A percentile compares a stretch with the other conserved stretches of the same genome.
phyloP scores from a whole-genome alignment of 805 yeast genomes.

The Saturnispora serradocipensis region DNA sequence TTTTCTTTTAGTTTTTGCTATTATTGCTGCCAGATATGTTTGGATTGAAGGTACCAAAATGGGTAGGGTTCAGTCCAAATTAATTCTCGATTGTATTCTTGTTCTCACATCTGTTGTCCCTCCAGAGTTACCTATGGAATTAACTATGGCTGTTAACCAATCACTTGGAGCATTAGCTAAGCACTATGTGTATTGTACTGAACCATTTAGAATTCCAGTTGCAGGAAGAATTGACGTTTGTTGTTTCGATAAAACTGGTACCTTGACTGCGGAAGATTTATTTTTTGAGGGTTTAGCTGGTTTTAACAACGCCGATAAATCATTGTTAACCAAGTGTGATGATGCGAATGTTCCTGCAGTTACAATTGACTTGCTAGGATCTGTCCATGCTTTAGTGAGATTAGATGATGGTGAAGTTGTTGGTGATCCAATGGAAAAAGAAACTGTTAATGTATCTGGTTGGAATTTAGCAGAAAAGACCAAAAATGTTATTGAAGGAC shows the following conservation, averaged over 20 bases:
- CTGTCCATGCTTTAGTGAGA: constrained; percentile 92
- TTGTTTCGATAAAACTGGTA: constrained; percentile 98
- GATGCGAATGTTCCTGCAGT: constrained; percentile 54
- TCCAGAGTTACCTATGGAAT: constrained; percentile 98
- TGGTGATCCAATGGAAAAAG: constrained; percentile 99
- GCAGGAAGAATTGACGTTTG: constrained; percentile 98
- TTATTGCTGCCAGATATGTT: constrained; percentile 94
- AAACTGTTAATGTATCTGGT: constrained; percentile 77
- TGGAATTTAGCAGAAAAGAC: constrained; percentile 65
- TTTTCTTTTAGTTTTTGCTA: constrained; percentile 82
- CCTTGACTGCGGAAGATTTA: constrained; percentile 92
- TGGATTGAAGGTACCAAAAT: constrained; percentile 95
- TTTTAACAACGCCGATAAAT: constrained; percentile 41
- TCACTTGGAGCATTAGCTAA: constrained; percentile 84
- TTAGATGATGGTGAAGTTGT: constrained; percentile 95
- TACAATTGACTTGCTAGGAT: constrained; percentile 70
- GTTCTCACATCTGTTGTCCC: constrained; percentile 97
- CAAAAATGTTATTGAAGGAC: constrained; percentile 55
- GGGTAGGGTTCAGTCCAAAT: constrained; percentile 92
- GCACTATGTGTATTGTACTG: constrained; percentile 89
- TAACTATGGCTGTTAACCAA: constrained; percentile 94
- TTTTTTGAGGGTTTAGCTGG: constrained; percentile 97
- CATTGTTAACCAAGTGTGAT: constrained; percentile 42
- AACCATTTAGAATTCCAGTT: constrained; percentile 94
- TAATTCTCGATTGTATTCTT: constrained; percentile 89